Evolutionary conservation across 495 filamentous ascomycete species (phyloP).

Genomic region (Coniosporium apollinis): DNA sequence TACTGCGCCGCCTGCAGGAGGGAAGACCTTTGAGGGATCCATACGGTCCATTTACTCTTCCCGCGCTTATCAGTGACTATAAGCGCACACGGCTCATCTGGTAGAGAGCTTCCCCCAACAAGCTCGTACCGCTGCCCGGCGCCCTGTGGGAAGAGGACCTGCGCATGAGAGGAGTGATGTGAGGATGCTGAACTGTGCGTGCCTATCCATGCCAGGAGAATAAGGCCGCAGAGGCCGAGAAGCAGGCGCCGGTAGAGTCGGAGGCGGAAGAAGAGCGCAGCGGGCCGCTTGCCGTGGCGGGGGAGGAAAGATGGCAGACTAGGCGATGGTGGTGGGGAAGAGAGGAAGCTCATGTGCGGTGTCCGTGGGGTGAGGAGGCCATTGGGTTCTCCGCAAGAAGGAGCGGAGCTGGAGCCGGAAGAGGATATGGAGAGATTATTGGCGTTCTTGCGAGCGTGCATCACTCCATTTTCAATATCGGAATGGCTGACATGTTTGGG

Average conservation of each 20-base stretch:
- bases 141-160: background rate
- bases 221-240: constrained; percentile 7
- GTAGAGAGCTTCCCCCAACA: constrained; percentile 32
- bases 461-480: too few species aligned
- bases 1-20: constrained; percentile 45
- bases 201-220: constrained; percentile 10
- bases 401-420: constrained; percentile 16
- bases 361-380: constrained; percentile 31
- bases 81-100: constrained; percentile 40
- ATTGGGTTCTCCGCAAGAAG: too few species aligned
- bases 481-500: too few species aligned
- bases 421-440: constrained; percentile 19
- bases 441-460: constrained; percentile 24
- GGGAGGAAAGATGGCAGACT: constrained; percentile 47
- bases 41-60: constrained; percentile 49
- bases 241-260: constrained; percentile 20
- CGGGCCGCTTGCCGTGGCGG: constrained; percentile 35
- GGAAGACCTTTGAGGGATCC: constrained; percentile 37
- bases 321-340: constrained; percentile 44
- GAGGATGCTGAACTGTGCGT: constrained; percentile 3
- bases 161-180: too few species aligned
- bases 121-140: constrained; percentile 26
- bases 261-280: constrained; percentile 28
- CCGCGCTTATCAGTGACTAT: constrained; percentile 39
- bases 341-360: constrained; percentile 44